Base-by-base conservation (phyloP, 805 yeast genomes). In the Ogataea wickerhamii region DNA sequence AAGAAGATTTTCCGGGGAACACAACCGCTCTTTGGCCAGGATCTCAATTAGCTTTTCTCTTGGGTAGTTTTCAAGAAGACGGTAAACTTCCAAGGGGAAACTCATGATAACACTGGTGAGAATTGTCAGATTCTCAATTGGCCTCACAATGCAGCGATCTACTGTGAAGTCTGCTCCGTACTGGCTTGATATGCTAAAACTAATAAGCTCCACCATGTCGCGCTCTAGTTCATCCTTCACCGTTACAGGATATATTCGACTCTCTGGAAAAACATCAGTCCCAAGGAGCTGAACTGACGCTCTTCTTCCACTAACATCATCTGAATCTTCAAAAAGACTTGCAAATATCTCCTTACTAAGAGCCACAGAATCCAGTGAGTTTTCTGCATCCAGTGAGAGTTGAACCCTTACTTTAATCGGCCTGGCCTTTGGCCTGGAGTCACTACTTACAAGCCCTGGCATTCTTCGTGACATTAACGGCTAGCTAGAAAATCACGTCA, bases 1-100 rank as follows among this genome's bases (percentile, higher is more conserved):
- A 67, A 59, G 28, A 4, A 53, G 31, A 5, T 35, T 30, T 13
- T 46, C 44, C 2, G 22, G 4, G 11, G 37, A 55, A 51, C 66
- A 50, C 20, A 53, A 53, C 18, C 61, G 34, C 41, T 62, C 66
- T 2, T 56, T 49, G 32, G 67, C 64, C 6, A 75, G 52, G 3
- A 64, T 43, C 6, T 50, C 51, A 19, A 55, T 48, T 2, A 71
- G 51, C 28, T 63, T 56, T 12, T 52, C 52, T 21, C 56, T 52
- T 18, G 73, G 53, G 3, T 64, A 52, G n/a, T 53, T 49, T 40
- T 64, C 62, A 6, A 77, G 55, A 14, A 65, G 55, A 5, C 53
- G 52, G 18, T 80, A 83, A 5, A 74, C 70, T 8, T 70, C 67
- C 1, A 64, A 61, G 4, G 76, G 76, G 5, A 74, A 64, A 5